Percentiles rank a stretch among this genome's conserved stretches.
phyloP scores from a whole-genome alignment of 2,329 filamentous ascomycete species.

The Aureobasidium lini region DNA sequence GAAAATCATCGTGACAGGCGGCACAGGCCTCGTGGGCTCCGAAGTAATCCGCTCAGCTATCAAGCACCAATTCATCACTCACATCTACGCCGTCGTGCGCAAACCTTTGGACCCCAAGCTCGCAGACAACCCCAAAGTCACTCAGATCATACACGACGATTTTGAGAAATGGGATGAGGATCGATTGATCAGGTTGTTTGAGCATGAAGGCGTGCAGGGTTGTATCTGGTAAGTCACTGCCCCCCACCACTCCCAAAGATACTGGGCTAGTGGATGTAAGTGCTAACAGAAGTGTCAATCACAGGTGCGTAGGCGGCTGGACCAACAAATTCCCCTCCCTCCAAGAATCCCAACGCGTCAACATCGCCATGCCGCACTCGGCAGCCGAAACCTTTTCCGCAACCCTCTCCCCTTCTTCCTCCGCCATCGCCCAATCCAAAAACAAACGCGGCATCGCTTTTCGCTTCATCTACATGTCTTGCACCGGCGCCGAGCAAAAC shows the following conservation, averaged over 20 bases:
- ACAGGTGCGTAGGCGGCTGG: slow-evolving; percentile 22
- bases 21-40: slow-evolving; percentile 51
- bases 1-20: slow-evolving; percentile 54
- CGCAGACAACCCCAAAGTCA: slow-evolving; percentile 27
- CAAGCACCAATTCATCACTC: slow-evolving; percentile 41
- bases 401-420: slow-evolving; percentile 20
- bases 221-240: slow-evolving; percentile 36
- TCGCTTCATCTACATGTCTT: slow-evolving; percentile 37
- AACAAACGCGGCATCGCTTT: slow-evolving; percentile 25
- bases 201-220: slow-evolving; percentile 33
- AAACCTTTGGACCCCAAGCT: slow-evolving; percentile 22
- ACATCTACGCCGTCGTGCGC: slow-evolving; percentile 28
- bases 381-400: slow-evolving; percentile 28
- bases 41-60: slow-evolving; percentile 49
- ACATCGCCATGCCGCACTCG: slow-evolving; percentile 24
- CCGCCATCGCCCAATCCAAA: slow-evolving; percentile 18
- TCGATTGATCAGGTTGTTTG: slow-evolving; percentile 33
- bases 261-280: no score
- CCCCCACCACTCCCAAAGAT: no score
- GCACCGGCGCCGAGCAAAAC: slow-evolving; percentile 33
- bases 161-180: slow-evolving; percentile 44
- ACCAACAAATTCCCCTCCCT: slow-evolving; percentile 21
- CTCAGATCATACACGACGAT: slow-evolving; percentile 37
- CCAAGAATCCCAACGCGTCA: slow-evolving; percentile 25
- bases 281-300: no score